A percentile compares a stretch with the other conserved stretches of the same genome.
phyloP scores from a whole-genome alignment of 2,329 filamentous ascomycete genomes.

The Colletotrichum endophyticum region DNA sequence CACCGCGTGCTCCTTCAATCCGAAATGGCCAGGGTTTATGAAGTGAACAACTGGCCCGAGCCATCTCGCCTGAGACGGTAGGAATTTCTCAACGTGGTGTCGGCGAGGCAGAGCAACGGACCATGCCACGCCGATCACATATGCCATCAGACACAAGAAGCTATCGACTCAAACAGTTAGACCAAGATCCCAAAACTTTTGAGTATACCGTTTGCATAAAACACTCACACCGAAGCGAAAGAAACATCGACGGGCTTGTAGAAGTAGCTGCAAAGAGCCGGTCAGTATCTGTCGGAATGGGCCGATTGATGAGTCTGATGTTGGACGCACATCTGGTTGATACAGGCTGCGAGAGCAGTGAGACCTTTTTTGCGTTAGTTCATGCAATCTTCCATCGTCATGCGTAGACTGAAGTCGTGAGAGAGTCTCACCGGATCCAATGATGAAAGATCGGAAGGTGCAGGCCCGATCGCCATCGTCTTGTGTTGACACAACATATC shows the following conservation, averaged over 20 bases:
- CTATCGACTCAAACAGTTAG: not conserved
- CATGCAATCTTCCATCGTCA: rapidly evolving
- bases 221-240: conserved; percentile 7
- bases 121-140: conserved; percentile 18
- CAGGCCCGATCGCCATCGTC: conserved; percentile 4
- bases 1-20: conserved; percentile 16
- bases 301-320: not conserved
- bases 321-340: conserved; percentile 10
- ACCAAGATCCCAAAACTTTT: rapidly evolving
- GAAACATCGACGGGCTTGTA: conserved; percentile 19
- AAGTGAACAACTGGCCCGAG: conserved; percentile 15
- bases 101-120: conserved; percentile 15
- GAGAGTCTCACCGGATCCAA: not conserved
- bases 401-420: rapidly evolving
- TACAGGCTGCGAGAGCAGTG: conserved; percentile 16
- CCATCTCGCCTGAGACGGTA: conserved; percentile 17
- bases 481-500: conserved; percentile 12
- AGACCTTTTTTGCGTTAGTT: not conserved
- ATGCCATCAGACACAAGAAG: conserved; percentile 14
- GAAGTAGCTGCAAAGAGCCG: not conserved
- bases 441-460: conserved; percentile 15
- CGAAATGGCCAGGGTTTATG: conserved; percentile 18
- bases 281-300: not conserved
- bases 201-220: not conserved
- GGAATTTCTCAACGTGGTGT: conserved; percentile 13